phyloP scores from a whole-genome alignment of 2,329 filamentous ascomycete species.

The Pseudonectria buxi region DNA sequence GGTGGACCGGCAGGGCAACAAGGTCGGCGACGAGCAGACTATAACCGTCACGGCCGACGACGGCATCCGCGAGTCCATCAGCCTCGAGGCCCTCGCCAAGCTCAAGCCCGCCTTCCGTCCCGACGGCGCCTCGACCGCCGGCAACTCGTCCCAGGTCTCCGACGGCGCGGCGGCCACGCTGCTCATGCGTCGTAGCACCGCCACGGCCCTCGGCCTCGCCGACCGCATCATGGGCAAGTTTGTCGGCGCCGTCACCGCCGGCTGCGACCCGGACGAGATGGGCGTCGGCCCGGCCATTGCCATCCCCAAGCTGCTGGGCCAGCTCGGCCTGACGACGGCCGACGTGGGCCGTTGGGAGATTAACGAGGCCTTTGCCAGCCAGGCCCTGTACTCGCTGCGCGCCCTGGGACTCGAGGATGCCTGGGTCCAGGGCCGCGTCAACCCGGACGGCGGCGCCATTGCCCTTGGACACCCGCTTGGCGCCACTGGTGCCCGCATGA shows the following conservation, averaged over 20 bases:
- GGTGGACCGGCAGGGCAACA: constrained; percentile 52
- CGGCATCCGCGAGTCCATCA: constrained; percentile 66
- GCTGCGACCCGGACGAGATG: constrained; percentile 88
- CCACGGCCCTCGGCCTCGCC: constrained; percentile 62
- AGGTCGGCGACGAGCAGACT: constrained; percentile 47
- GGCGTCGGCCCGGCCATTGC: constrained; percentile 81
- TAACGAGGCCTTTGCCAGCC: constrained; percentile 73
- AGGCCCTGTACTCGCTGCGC: constrained; percentile 64
- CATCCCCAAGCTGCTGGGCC: constrained; percentile 71
- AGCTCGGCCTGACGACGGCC: constrained; percentile 56
- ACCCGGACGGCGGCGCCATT: constrained; percentile 89
- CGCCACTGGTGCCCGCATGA: constrained; percentile 77
- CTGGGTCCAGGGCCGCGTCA: constrained; percentile 64
- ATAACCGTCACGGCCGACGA: constrained; percentile 74
- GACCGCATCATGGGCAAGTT: constrained; percentile 74
- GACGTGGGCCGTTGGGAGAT: constrained; percentile 88
- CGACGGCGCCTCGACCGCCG: constrained; percentile 73
- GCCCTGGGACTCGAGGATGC: constrained; percentile 58
- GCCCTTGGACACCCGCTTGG: constrained; percentile 90
- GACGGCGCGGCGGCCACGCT: constrained; percentile 82
- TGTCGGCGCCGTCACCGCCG: constrained; percentile 66
- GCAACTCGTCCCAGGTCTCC: constrained; percentile 78
- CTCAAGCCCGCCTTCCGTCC: constrained; percentile 81
- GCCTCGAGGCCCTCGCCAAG: constrained; percentile 62
- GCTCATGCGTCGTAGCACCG: constrained; percentile 78